Conservation (phyloP, 78 protist genomes). For the Salpingoeca rosetta region DNA sequence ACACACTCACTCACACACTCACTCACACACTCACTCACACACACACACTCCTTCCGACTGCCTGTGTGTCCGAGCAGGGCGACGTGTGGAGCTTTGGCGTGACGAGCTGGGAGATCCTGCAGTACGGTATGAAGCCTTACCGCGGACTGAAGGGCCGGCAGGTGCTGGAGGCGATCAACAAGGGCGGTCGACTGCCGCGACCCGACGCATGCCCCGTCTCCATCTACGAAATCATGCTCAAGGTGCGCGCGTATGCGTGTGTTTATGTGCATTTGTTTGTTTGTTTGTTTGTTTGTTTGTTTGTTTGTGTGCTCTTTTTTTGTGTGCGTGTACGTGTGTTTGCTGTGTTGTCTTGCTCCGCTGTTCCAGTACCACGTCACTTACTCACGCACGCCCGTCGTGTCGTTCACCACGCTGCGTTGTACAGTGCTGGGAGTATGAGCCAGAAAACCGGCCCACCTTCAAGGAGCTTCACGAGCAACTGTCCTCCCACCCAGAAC, state of each 20-base stretch:
- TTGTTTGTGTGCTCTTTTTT: neutral
- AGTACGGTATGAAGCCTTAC: neutral
- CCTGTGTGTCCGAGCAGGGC: too few relatives aligned
- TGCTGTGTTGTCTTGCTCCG: too few relatives aligned
- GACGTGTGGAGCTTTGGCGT: slow-evolving; percentile 25
- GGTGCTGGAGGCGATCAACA: neutral
- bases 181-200: neutral
- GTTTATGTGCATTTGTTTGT: too few relatives aligned
- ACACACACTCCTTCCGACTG: too few relatives aligned
- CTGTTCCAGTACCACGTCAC: too few relatives aligned
- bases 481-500: too few relatives aligned
- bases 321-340: neutral
- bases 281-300: neutral
- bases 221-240: too few relatives aligned
- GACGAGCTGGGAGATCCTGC: slow-evolving; percentile 14
- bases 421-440: neutral
- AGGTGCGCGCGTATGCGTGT: too few relatives aligned
- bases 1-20: too few relatives aligned
- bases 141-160: neutral
- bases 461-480: neutral
- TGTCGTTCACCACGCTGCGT: neutral
- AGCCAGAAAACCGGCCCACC: neutral
- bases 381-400: neutral
- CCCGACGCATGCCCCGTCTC: too few relatives aligned
- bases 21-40: too few relatives aligned